Evolutionary conservation across 1,139 yeast genomes (phyloP).

Genomic region (Magnusiomyces paraingens): DNA sequence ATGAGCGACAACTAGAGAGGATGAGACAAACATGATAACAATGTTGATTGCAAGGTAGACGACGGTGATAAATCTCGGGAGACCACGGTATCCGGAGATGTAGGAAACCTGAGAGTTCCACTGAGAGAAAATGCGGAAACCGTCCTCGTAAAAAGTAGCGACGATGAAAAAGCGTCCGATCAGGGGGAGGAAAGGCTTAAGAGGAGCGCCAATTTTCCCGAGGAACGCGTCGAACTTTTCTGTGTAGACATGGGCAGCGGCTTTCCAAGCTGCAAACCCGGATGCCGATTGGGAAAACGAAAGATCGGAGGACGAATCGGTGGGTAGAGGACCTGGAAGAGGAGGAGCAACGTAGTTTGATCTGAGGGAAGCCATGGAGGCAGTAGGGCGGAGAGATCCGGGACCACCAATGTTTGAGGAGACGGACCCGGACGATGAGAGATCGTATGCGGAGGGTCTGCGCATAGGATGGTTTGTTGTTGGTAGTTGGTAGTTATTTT

Average conservation of each 20-base stretch:
- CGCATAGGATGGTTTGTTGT: conserved; percentile 2
- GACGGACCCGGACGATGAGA: not conserved
- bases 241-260: conserved; percentile 21
- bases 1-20: conserved; percentile 66
- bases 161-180: conserved; percentile 88
- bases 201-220: conserved; percentile 34
- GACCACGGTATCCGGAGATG: conserved; percentile 70
- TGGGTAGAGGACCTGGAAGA: no score
- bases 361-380: conserved; percentile 2
- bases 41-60: conserved; percentile 61
- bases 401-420: no score
- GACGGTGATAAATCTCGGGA: conserved; percentile 74
- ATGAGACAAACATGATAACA: conserved; percentile 63
- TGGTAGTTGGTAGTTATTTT: conserved; percentile 5
- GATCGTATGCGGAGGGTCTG: conserved; percentile 7
- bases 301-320: no score
- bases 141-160: conserved; percentile 90
- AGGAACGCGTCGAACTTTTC: conserved; percentile 31
- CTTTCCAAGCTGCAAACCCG: not conserved
- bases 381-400: not conserved
- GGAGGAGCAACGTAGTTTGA: not conserved
- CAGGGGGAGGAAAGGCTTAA: conserved; percentile 51
- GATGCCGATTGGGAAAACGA: not conserved
- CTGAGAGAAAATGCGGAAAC: conserved; percentile 75
- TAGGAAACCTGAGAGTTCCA: conserved; percentile 91